Evolutionary conservation across 306 rosid genomes (phyloP), one percentile per base, ranked within the genome.

Genomic region (Adenanthera pavonina): DNA sequence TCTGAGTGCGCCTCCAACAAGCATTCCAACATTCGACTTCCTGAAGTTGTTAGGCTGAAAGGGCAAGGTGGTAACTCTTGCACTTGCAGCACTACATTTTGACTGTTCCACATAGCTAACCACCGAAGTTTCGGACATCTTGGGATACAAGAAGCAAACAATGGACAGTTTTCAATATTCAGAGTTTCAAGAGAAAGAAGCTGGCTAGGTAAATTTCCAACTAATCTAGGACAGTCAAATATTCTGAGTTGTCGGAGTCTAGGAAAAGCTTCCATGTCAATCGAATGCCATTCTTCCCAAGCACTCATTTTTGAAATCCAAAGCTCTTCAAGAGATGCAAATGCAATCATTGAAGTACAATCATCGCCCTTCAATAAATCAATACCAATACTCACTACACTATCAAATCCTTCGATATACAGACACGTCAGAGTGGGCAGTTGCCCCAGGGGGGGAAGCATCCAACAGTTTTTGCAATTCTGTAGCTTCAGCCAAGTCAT

Each of bases 381-480:
- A 0, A 0, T 2, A 3, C 70, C 70, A 0, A 80, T 25, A 25
- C 30, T 25, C 30, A 25, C 30, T 25, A 25, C 30, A 25, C 30
- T 25, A 25, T 25, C 30, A 43, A 62, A 52, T 3, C 8, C 5
- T 7, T 0, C 3, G 17, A 81, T 49, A 5, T 0, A 1, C 3
- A 74, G 16, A 11, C 0, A 0, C 74, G 64, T 51, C 16, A 81
- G 30, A 51, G 56, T 43, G 7, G 84, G 69, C 25, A 81, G 17
- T 0, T 65, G 79, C 59, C 69, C 84, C 40, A 81, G 74, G 9
- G 74, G 16, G 47, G 83, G 73, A 38, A 69, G 77, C 38, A n/a
- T 69, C 19, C 60, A 35, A 33, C 72, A 76, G 46, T 54, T 68
- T 14, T 35, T 44, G 36, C 61, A 69, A 5, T 40, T 3, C 1